Evolutionary conservation across 306 rosid genomes (phyloP).

Genomic region (Vigna hirtella): DNA sequence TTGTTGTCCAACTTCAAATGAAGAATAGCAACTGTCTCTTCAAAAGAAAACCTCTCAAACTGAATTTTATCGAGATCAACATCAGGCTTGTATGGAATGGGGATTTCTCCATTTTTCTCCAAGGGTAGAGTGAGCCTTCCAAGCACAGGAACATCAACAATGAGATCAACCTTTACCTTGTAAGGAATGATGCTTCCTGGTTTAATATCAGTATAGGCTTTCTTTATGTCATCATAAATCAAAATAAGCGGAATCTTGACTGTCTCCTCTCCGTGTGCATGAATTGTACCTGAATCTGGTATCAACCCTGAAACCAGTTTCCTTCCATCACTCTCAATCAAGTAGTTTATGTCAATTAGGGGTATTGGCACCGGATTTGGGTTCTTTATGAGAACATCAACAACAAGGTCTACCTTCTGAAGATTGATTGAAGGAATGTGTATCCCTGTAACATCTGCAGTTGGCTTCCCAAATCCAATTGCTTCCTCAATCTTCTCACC

Average conservation of each 20-base stretch:
- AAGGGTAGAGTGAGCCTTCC: slow-evolving; percentile 77
- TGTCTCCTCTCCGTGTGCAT: slow-evolving; percentile 81
- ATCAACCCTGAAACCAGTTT: slow-evolving; percentile 80
- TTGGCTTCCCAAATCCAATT: slow-evolving; percentile 83
- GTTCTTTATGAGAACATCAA: slow-evolving; percentile 78
- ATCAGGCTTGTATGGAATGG: slow-evolving; percentile 82
- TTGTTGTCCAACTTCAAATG: slow-evolving; percentile 76
- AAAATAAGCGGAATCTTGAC: slow-evolving; percentile 67
- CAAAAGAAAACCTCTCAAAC: slow-evolving; percentile 70
- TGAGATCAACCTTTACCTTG: slow-evolving; percentile 64
- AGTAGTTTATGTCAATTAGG: slow-evolving; percentile 70
- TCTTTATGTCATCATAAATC: slow-evolving; percentile 76
- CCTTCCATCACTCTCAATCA: slow-evolving; percentile 81
- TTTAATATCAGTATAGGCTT: slow-evolving; percentile 62
- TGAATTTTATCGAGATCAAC: slow-evolving; percentile 70
- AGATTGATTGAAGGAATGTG: slow-evolving; percentile 73
- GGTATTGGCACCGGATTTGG: slow-evolving; percentile 89
- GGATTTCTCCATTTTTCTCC: slow-evolving; percentile 88
- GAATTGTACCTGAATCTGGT: slow-evolving; percentile 85
- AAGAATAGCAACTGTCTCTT: slow-evolving; percentile 75
- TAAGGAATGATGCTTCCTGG: slow-evolving; percentile 83
- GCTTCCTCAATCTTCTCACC: slow-evolving; percentile 83
- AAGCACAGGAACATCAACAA: slow-evolving; percentile 78
- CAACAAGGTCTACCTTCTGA: slow-evolving; percentile 67
- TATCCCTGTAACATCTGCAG: slow-evolving; percentile 70